Conservation (phyloP, 2,329 filamentous ascomycete genomes). For the Alternaria viburni region DNA sequence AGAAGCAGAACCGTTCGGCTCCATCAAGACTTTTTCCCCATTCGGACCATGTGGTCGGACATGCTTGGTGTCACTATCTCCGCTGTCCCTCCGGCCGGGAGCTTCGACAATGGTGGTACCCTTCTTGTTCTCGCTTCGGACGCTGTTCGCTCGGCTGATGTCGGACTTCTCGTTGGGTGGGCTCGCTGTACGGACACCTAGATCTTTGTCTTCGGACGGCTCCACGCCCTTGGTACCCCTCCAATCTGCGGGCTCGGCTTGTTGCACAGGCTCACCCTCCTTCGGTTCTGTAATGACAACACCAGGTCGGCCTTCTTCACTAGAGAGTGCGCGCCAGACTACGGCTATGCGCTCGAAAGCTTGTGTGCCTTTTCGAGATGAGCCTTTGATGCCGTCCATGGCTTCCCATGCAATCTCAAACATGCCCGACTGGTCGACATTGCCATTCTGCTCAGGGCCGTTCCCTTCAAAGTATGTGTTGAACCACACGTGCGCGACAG, state of each 20-base stretch:
- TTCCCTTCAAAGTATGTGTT: conserved; percentile 91
- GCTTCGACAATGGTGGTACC: conserved; percentile 32
- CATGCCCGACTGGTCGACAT: conserved; percentile 71
- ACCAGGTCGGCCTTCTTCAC: conserved; percentile 36
- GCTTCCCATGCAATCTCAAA: conserved; percentile 76
- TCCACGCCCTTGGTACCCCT: conserved; percentile 58
- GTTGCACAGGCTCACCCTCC: conserved; percentile 70
- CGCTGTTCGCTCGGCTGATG: conserved; percentile 75
- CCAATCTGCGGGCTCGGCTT: conserved; percentile 77
- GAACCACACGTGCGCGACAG: conserved; percentile 96
- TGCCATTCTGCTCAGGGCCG: conserved; percentile 71
- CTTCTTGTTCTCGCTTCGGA: conserved; percentile 55
- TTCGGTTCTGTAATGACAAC: conserved; percentile 69
- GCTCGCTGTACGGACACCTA: conserved; percentile 72
- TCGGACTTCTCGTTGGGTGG: conserved; percentile 64
- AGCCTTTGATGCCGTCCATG: conserved; percentile 96
- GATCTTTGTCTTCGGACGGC: conserved; percentile 63
- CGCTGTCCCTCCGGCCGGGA: conserved; percentile 34
- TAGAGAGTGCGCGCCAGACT: conserved; percentile 71
- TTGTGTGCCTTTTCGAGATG: conserved; percentile 77
- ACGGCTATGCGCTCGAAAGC: conserved; percentile 84
- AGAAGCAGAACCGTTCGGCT: conserved; percentile 28
- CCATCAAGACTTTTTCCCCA: conserved; percentile 41
- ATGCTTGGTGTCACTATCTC: conserved; percentile 46
- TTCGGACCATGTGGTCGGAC: conserved; percentile 49